phyloP scores from a whole-genome alignment of 306 rosid genomes.

The Delonix regia region DNA sequence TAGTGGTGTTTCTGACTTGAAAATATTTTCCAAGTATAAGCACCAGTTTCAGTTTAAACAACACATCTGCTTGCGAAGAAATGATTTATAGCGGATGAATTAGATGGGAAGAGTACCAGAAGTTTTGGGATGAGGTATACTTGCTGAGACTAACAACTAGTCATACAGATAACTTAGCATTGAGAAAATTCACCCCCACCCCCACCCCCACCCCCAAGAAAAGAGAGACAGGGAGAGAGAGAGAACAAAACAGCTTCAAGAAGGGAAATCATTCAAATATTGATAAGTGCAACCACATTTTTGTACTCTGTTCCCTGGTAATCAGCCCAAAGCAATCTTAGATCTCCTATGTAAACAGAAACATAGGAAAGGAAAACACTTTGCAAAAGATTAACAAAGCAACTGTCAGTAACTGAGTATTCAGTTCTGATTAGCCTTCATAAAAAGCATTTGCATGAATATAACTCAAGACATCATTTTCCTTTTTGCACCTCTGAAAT shows the following conservation, averaged over 20 bases:
- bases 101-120: neutral
- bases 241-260: neutral
- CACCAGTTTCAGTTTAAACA: neutral
- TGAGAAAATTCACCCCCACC: neutral
- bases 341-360: neutral
- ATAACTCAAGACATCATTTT: no score
- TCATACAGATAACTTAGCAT: neutral
- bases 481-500: no score
- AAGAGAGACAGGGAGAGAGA: no score
- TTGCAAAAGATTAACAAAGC: neutral
- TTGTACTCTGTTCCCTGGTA: neutral
- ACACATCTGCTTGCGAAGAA: neutral
- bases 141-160: neutral
- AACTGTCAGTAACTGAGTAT: neutral
- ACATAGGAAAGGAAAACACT: neutral
- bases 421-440: neutral
- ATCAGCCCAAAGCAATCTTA: neutral
- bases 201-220: neutral
- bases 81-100: neutral
- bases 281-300: neutral
- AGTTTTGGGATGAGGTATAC: neutral
- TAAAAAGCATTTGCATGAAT: no score
- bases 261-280: neutral
- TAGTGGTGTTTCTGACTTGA: neutral
- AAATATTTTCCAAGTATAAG: neutral